Evolutionary conservation across 768 basidiomycete genomes (phyloP).

Genomic region (Hericium erinaceus): DNA sequence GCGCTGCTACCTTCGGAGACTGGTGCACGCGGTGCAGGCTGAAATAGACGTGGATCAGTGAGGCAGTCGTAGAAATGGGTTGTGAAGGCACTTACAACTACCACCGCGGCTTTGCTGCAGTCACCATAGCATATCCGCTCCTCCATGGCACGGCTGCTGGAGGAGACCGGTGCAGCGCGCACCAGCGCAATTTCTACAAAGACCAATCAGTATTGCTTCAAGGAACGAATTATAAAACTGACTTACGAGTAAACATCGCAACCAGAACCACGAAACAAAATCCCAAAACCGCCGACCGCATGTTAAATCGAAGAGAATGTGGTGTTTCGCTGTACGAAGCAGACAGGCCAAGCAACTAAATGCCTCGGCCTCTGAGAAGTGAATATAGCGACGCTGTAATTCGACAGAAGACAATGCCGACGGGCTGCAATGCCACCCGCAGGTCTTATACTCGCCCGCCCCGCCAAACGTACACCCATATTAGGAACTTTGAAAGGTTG

Average conservation of each 20-base stretch:
- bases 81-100: not conserved
- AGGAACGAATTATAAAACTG: not conserved
- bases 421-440: too few species aligned
- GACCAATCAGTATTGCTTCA: not conserved
- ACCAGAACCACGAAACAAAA: not conserved
- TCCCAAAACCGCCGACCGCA: not conserved
- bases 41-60: not conserved
- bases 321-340: not conserved
- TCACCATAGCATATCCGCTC: not conserved
- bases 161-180: too few species aligned
- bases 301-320: not conserved
- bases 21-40: not conserved
- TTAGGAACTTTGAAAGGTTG: not conserved
- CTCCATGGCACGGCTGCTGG: not conserved
- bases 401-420: not conserved
- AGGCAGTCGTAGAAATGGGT: not conserved
- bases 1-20: not conserved
- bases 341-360: not conserved
- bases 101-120: not conserved
- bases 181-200: too few species aligned
- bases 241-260: not conserved
- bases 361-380: not conserved
- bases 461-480: not conserved
- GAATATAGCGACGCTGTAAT: not conserved
- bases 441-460: not conserved